phyloP scores from a whole-genome alignment of 2,329 filamentous ascomycete species.

The Dissoconium aciculare region DNA sequence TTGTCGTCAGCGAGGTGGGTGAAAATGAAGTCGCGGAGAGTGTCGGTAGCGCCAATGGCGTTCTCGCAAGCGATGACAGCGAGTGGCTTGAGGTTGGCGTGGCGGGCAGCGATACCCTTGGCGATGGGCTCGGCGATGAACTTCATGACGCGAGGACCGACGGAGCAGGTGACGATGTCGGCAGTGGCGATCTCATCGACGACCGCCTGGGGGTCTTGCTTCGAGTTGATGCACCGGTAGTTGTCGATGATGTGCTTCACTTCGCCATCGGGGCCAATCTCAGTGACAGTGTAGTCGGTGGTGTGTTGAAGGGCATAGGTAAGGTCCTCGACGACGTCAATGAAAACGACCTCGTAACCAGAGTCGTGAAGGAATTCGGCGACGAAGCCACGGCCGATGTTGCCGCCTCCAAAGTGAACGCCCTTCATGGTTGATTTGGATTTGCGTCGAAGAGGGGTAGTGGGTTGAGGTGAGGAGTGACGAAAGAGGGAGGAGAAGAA shows the following conservation, averaged over 20 bases:
- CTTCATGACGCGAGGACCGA: conserved; percentile 88
- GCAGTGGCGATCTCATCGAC: conserved; percentile 74
- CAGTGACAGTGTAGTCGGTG: conserved; percentile 76
- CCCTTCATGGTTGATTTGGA: conserved; percentile 30
- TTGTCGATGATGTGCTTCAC: conserved; percentile 73
- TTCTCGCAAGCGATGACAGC: conserved; percentile 97
- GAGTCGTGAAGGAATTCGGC: conserved; percentile 88
- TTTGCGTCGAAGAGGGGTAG: not conserved
- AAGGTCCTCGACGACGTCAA: conserved; percentile 76
- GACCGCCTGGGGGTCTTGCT: conserved; percentile 64
- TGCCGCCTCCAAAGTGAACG: conserved; percentile 39
- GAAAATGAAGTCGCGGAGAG: conserved; percentile 60
- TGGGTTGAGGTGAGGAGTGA: conserved; percentile 3
- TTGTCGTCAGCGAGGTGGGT: conserved; percentile 55
- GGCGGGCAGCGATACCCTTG: conserved; percentile 73
- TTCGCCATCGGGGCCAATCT: conserved; percentile 75
- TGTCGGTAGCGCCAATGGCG: conserved; percentile 85
- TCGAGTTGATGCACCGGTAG: conserved; percentile 94
- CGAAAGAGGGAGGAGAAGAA: not conserved
- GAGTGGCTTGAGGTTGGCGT: conserved; percentile 46
- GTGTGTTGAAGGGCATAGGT: conserved; percentile 65
- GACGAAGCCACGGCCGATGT: conserved; percentile 54
- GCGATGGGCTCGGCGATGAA: conserved; percentile 94
- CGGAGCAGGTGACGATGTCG: conserved; percentile 88
- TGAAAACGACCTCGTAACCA: conserved; percentile 89